Conservation (phyloP, 805 yeast species). For the Saturnispora halmiae region DNA sequence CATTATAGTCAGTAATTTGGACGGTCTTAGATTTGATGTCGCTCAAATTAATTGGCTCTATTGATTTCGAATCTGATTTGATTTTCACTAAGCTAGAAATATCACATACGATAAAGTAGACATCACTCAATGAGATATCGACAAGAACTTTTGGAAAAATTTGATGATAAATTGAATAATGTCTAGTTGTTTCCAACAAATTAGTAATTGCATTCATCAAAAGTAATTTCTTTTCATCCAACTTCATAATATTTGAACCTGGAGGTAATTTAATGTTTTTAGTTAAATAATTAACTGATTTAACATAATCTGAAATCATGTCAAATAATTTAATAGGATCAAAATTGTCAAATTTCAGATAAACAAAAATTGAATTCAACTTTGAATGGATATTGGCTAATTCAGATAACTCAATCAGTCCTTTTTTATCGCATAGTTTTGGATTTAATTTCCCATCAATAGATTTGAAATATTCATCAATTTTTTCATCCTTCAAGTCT, state of each 20-base stretch:
- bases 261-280: slow-evolving; percentile 29
- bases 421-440: slow-evolving; percentile 23
- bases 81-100: slow-evolving; percentile 47
- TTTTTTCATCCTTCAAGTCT: slow-evolving; percentile 31
- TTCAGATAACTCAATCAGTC: slow-evolving; percentile 39
- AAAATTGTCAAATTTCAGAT: slow-evolving; percentile 23
- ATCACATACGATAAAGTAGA: slow-evolving; percentile 58
- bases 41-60: background rate
- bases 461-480: slow-evolving; percentile 11
- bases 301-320: slow-evolving; percentile 40
- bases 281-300: slow-evolving; percentile 32
- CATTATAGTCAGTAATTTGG: slow-evolving; percentile 3
- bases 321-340: slow-evolving; percentile 37
- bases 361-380: slow-evolving; percentile 36
- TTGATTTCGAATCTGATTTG: slow-evolving; percentile 10
- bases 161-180: slow-evolving; percentile 54
- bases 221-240: slow-evolving; percentile 33
- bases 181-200: slow-evolving; percentile 67
- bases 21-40: background rate
- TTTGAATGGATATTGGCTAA: slow-evolving; percentile 39
- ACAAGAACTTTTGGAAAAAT: slow-evolving; percentile 62
- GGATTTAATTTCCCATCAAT: slow-evolving; percentile 5
- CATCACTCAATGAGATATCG: slow-evolving; percentile 68
- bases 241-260: slow-evolving; percentile 1
- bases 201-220: slow-evolving; percentile 65